These are phyloP conservation scores for Lignosus rhinocerotis DNA, from an alignment of 1,284 basidiomycete genomes.

Conservation along the genomic window DNA sequence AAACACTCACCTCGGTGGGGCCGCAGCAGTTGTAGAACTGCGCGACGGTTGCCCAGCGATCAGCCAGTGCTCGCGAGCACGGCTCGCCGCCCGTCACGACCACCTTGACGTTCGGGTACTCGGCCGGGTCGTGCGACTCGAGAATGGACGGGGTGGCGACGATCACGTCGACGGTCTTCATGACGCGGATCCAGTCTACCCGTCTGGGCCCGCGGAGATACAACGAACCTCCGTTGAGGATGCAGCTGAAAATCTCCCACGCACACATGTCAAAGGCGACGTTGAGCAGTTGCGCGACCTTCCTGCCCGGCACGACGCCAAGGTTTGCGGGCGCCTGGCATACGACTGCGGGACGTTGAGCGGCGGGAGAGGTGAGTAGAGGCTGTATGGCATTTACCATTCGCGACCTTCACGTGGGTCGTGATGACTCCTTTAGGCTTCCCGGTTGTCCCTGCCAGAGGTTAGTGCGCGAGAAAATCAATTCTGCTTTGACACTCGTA, in stretches of 20 bases:
- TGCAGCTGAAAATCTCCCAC: constrained; percentile 54
- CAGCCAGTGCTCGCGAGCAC: constrained; percentile 52
- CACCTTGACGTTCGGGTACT: constrained; percentile 51
- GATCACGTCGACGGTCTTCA: constrained; percentile 52
- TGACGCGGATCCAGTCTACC: constrained; percentile 48
- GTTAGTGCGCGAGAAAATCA: background rate
- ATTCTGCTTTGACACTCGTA: constrained; percentile 22
- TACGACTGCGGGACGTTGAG: constrained; percentile 37
- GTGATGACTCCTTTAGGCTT: constrained; percentile 55
- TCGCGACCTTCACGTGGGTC: constrained; percentile 51
- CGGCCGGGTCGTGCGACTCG: constrained; percentile 45
- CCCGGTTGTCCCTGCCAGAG: constrained; percentile 41
- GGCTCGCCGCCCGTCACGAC: constrained; percentile 56
- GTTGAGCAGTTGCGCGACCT: constrained; percentile 54
- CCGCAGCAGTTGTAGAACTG: constrained; percentile 46
- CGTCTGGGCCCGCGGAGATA: constrained; percentile 50
- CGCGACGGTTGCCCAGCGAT: constrained; percentile 42
- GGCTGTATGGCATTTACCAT: constrained; percentile 38
- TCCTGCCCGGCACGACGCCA: constrained; percentile 46
- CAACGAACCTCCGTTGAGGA: constrained; percentile 52
- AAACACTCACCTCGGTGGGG: constrained; percentile 39
- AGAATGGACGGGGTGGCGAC: constrained; percentile 57
- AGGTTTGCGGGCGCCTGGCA: constrained; percentile 50
- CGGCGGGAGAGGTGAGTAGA: background rate
- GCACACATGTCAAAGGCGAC: constrained; percentile 60